Base-by-base conservation (phyloP, 176 grass and related monocot genomes). In the Pontederia crassipes region DNA sequence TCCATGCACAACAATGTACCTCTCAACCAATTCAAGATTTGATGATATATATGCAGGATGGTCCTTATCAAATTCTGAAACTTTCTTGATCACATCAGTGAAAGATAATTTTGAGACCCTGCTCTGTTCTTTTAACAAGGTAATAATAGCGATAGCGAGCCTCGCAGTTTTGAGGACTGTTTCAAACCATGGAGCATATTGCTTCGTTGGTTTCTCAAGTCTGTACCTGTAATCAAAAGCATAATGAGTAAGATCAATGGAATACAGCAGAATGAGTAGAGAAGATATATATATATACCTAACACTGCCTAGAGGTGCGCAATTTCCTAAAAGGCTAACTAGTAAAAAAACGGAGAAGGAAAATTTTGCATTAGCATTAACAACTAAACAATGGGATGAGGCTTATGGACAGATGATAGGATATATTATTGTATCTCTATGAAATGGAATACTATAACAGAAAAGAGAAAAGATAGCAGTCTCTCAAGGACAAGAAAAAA, bases 151-250 rank as follows among this genome's bases (percentile, higher is more conserved):
- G 59, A 98, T 79, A 55, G 94, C 85, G n/a, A 98, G 74, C 56
- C 77, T 80, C 54, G 94, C 88, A 73, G 94, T 98, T 89, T 93
- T 93, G 66, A 98, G 50, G 50, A 98, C 65, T 49, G 90, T 72
- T 8, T 72, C 72, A 61, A 64, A 85, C 81, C 81, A 94, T 48
- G 72, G 89, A 52, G 64, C 78, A 74, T 94, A 88, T 52, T 94
- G 89, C 45, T 85, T 75, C 35, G 84, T 81, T 64, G 89, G 89
- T 40, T 88, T 82, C 3, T 52, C 75, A 57, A 88, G 24, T 32
- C 83, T 83, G 69, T 94, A 94, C 78, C 89, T 97, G 81, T 71
- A 96, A 85, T 78, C 51, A 77, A 66, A 48, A 32, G 18, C 11
- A 67, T 68, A 47, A 49, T 11, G 49, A 84, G 58, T 76, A 67